Evolutionary conservation across 1,284 basidiomycete genomes (phyloP), one percentile per base, ranked within the genome.

Genomic region (Malassezia caprae): DNA sequence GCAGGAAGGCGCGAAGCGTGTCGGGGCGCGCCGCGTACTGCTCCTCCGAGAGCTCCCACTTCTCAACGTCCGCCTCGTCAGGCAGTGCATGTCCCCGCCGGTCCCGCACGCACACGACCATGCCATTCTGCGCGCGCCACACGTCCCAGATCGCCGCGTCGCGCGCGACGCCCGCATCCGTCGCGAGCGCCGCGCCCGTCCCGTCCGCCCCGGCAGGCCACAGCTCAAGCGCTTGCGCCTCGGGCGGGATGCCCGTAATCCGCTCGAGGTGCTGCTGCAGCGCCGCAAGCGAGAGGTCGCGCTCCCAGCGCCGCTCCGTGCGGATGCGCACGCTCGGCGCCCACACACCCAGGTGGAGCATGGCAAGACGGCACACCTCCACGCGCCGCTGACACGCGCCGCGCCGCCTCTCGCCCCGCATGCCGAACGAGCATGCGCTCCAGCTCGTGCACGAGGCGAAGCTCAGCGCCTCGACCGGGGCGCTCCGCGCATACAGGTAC

Each of bases 1-100:
- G 85, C 68, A 96, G 90, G 78, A 88, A 96, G 1, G 87, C 84
- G 15, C 90, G 80, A 11, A 96, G 87, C 12, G 88, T 87, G 72
- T 96, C 93, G 32, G 45, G 17, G 0, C 64, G 53, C 11, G 41
- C n/a, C 32, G 46, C 55, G n/a, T 57, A 57, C 44, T 40, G 50
- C 30, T 47, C 55, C 26, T 51, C 49, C 21, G 40, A 27, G 35
- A 57, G 40, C 44, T 51, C 50, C 17, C 23, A 57, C 50, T 57
- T 57, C 3, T 45, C 43, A 4, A 57, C 50, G 10, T 40, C 31
- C 8, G 32, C 55, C 10, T 52, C 55, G 21, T 45, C 31, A 2
- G 10, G 26, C 34, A 27, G 13, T 28, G 17, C n/a, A 8, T 15
- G 13, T 7, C 35, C 30, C 11, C 41, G 41, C 13, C 19, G n/a